Conservation (phyloP, 2,329 filamentous ascomycete species). For the Aspergillus brasiliensis region DNA sequence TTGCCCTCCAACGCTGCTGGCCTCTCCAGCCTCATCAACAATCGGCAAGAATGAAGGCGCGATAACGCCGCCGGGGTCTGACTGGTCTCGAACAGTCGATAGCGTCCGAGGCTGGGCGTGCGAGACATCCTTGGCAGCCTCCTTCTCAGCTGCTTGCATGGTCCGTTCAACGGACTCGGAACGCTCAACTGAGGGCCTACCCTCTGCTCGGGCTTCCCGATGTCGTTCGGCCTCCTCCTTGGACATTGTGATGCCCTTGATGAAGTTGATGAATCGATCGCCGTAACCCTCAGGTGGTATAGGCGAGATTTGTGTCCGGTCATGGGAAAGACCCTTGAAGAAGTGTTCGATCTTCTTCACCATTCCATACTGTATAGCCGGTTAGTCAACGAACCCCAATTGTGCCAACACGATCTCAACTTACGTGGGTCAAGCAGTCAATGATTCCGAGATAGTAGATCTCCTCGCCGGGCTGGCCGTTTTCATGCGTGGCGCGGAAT, state of each 20-base stretch:
- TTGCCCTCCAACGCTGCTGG: conserved; percentile 64
- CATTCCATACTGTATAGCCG: conserved; percentile 72
- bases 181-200: conserved; percentile 32
- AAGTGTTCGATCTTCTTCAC: conserved; percentile 96
- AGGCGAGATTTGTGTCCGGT: conserved; percentile 86
- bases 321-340: conserved; percentile 87
- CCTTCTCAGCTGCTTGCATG: conserved; percentile 62
- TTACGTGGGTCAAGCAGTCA: conserved; percentile 94
- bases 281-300: conserved; percentile 89
- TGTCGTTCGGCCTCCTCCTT: conserved; percentile 73
- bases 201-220: conserved; percentile 32
- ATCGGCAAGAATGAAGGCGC: conserved; percentile 69
- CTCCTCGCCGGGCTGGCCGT: conserved; percentile 80
- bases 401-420: conserved; percentile 39
- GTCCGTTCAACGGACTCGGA: conserved; percentile 54
- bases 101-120: conserved; percentile 66
- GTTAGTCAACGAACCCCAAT: background rate
- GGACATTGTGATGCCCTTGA: conserved; percentile 87
- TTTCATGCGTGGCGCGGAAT: conserved; percentile 88
- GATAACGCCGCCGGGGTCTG: conserved; percentile 56
- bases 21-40: conserved; percentile 87
- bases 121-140: conserved; percentile 62
- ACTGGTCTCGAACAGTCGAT: conserved; percentile 58
- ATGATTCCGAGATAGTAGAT: conserved; percentile 99
- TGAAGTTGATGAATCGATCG: conserved; percentile 90